Evolutionary conservation across 2,329 filamentous ascomycete species (phyloP).

Genomic region (Alternaria infectoria): DNA sequence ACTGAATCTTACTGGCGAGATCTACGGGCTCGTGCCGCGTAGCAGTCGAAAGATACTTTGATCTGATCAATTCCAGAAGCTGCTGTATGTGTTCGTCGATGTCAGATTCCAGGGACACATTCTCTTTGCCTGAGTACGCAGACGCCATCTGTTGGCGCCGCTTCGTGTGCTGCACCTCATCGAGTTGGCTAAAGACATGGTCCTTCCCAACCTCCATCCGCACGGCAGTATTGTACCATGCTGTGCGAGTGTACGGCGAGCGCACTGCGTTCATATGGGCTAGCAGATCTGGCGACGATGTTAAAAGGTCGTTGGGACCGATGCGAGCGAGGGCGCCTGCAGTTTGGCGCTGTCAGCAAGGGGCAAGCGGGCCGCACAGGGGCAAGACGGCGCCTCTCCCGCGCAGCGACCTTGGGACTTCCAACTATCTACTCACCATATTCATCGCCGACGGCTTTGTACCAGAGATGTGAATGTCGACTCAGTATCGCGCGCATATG

Average conservation of each 20-base stretch:
- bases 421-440: slow-evolving; percentile 25
- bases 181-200: slow-evolving; percentile 58
- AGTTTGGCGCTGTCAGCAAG: background rate
- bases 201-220: slow-evolving; percentile 58
- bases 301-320: slow-evolving; percentile 57
- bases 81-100: slow-evolving; percentile 56
- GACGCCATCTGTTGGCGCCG: slow-evolving; percentile 55
- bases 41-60: slow-evolving; percentile 47
- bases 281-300: slow-evolving; percentile 55
- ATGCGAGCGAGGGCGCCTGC: slow-evolving; percentile 50
- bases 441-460: slow-evolving; percentile 27
- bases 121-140: slow-evolving; percentile 61
- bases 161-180: slow-evolving; percentile 54
- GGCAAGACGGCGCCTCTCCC: background rate
- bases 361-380: background rate
- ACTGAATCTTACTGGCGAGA: slow-evolving; percentile 56
- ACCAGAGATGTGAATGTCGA: slow-evolving; percentile 22
- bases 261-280: slow-evolving; percentile 50
- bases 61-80: slow-evolving; percentile 55
- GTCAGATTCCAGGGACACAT: slow-evolving; percentile 55
- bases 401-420: background rate
- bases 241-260: slow-evolving; percentile 48
- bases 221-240: slow-evolving; percentile 39
- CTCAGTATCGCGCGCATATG: slow-evolving; percentile 24
- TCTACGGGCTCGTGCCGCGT: slow-evolving; percentile 46